These are phyloP conservation scores for Fraxinus xanthoxyloides DNA, from an alignment of 305 asterid species.

Conservation along the genomic window DNA sequence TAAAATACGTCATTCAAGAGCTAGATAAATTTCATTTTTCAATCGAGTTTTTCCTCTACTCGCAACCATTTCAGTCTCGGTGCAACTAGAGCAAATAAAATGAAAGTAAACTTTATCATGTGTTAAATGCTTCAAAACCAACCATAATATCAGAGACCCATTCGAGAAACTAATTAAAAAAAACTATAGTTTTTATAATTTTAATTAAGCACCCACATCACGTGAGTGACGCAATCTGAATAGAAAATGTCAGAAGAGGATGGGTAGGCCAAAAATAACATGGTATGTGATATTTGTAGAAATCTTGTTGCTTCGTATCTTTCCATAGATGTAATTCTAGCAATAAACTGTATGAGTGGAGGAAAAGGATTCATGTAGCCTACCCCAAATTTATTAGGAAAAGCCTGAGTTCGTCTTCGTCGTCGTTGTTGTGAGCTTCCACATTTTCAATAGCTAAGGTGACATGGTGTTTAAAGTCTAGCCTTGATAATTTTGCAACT, in stretches of 20 bases:
- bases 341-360: not conserved
- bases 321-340: not conserved
- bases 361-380: not conserved
- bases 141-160: not conserved
- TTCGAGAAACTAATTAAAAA: not conserved
- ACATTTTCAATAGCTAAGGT: not conserved
- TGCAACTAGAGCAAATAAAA: not conserved
- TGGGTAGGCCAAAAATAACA: not conserved
- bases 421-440: not conserved
- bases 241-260: not conserved
- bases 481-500: not conserved
- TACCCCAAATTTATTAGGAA: not conserved
- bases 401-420: not conserved
- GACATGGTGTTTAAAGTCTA: not conserved
- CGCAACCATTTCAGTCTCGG: not conserved
- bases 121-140: not conserved
- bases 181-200: not conserved
- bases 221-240: not conserved
- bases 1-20: not conserved
- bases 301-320: not conserved
- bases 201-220: not conserved
- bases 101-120: not conserved
- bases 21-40: not conserved
- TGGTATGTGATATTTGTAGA: not conserved
- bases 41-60: not conserved